Percentiles rank a stretch among this genome's conserved stretches.
Evolutionary conservation across 495 filamentous ascomycete genomes (phyloP).

Genomic region (Hypoxylon trugodes): DNA sequence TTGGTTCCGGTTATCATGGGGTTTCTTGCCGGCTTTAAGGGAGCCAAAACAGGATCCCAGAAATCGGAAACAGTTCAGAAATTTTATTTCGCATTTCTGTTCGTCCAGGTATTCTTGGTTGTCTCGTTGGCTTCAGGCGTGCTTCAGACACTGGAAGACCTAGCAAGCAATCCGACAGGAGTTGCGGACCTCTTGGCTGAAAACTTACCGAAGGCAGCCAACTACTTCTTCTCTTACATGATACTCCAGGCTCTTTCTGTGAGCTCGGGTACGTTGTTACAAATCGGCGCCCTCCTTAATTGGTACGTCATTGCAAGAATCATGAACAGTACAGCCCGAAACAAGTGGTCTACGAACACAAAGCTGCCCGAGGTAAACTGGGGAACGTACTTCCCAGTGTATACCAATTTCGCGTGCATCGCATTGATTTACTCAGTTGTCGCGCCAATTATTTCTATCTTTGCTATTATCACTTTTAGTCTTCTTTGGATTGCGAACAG

Average conservation of each 20-base stretch:
- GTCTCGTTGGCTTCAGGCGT: constrained; percentile 87
- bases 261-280: constrained; percentile 89
- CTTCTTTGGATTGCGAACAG: constrained; percentile 96
- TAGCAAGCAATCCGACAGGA: constrained; percentile 63
- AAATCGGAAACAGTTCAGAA: constrained; percentile 84
- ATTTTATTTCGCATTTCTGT: constrained; percentile 95
- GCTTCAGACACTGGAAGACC: constrained; percentile 69
- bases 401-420: constrained; percentile 94
- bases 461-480: constrained; percentile 92
- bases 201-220: constrained; percentile 87
- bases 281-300: constrained; percentile 75
- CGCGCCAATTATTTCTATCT: constrained; percentile 88
- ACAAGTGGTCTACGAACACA: constrained; percentile 88
- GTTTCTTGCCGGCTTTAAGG: constrained; percentile 75
- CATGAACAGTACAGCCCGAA: constrained; percentile 84
- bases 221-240: constrained; percentile 99
- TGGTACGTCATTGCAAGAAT: constrained; percentile 84
- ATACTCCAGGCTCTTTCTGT: constrained; percentile 90
- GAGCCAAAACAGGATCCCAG: constrained; percentile 81
- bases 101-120: constrained; percentile 93
- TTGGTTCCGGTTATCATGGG: constrained; percentile 80
- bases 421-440: constrained; percentile 92
- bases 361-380: constrained; percentile 80
- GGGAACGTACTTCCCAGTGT: constrained; percentile 94
- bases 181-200: constrained; percentile 77